Conservation (phyloP, 768 basidiomycete genomes). For the Dacryopinax primogenitus region DNA sequence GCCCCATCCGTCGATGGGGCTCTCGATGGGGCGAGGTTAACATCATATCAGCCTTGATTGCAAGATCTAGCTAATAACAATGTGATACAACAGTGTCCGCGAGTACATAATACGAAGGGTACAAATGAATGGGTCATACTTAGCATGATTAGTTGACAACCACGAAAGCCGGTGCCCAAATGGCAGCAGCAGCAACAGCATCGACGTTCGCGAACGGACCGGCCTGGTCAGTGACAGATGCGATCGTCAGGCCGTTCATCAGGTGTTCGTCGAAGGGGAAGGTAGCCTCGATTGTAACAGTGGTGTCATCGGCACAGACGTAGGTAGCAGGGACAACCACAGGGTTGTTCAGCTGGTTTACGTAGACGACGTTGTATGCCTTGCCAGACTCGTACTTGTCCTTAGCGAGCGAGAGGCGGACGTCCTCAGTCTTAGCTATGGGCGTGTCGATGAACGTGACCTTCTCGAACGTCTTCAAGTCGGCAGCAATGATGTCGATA, state of each 20-base stretch:
- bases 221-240: background rate
- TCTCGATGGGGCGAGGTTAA: too few species aligned
- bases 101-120: background rate
- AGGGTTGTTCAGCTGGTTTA: background rate
- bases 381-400: background rate
- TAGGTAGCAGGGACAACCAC: background rate
- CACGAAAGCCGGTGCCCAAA: background rate
- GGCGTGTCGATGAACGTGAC: background rate
- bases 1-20: too few species aligned
- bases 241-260: background rate
- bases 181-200: background rate
- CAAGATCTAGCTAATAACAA: too few species aligned
- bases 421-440: background rate
- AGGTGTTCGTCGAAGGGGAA: background rate
- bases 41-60: too few species aligned
- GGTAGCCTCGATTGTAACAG: background rate
- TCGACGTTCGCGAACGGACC: background rate
- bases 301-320: background rate
- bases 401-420: background rate
- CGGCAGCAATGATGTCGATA: background rate
- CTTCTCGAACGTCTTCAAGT: background rate
- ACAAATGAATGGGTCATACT: background rate
- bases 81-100: too few species aligned
- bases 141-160: background rate
- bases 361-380: background rate